Evolutionary conservation across 2,329 filamentous ascomycete species (phyloP), one percentile per base, ranked within the genome.

Genomic region (Ceratocystis papillata): DNA sequence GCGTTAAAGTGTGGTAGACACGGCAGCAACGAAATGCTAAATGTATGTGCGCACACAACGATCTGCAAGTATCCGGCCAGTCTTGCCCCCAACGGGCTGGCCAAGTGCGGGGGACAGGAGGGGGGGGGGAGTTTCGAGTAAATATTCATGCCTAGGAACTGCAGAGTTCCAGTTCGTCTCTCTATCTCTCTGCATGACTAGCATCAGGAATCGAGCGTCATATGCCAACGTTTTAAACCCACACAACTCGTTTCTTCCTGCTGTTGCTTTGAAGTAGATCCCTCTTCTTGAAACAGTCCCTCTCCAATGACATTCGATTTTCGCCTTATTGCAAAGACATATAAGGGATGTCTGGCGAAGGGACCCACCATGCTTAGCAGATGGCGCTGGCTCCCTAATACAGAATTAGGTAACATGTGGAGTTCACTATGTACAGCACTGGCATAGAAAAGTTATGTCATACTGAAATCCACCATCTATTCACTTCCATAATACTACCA

Each of bases 211-310:
- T n/a, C 25, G 4, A 10, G 30, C 25, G 4, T n/a, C 6, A 15
- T 59, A 17, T 37, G 6, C 28, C 28, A 20, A 10, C 28, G 55
- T 59, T 59, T 59, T 17, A 37, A 4, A 37, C 28, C n/a, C 20
- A 30, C 55, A n/a, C 17, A 15, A 5, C 17, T n/a, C n/a, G 28
- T 37, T 59, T 7, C 28, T 33, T 37, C 25, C 33, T 41, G 17
- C 12, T 25, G 37, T 20, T 25, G 44, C 37, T 28, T 25, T 62
- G 22, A 28, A 62, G 12, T 62, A 44, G 37, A 62, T 45, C 44
- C 60, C 60, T 62, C 37, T 41, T 45, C 45, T n/a, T 30, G 20
- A 48, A 62, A 62, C 45, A 46, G 25, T n/a, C 37, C 15, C 28
- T 37, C 55, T 25, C 64, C 12, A 57, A 25, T 62, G 17, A 59